These are phyloP conservation scores for Trichoderma koningii DNA, from an alignment of 2,329 filamentous ascomycete genomes.

Conservation along the genomic window DNA sequence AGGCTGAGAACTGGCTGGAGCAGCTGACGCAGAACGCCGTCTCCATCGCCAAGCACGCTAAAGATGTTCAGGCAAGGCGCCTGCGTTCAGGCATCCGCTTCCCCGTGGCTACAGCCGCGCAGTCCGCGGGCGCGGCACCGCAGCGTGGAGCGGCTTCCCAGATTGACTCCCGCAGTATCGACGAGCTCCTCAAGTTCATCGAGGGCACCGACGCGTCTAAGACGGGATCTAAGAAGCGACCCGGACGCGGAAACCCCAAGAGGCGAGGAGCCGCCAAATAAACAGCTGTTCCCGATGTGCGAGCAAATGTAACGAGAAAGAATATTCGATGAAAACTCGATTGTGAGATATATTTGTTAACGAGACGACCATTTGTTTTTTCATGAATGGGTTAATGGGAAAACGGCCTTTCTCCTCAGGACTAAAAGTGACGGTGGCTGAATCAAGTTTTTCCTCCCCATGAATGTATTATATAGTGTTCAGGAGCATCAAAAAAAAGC, in stretches of 20 bases:
- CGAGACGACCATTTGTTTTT: constrained; percentile 19
- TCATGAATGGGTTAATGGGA: constrained; percentile 15
- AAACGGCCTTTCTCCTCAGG: neutral
- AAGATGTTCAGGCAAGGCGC: constrained; percentile 76
- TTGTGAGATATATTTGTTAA: constrained; percentile 10
- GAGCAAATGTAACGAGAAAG: neutral
- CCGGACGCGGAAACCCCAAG: constrained; percentile 58
- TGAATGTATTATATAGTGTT: constrained; percentile 26
- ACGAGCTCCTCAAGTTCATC: constrained; percentile 92
- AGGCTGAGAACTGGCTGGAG: constrained; percentile 94
- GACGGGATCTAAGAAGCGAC: constrained; percentile 56
- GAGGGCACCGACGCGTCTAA: constrained; percentile 68
- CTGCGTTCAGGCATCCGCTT: constrained; percentile 71
- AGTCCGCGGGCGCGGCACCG: constrained; percentile 38
- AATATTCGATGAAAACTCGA: neutral
- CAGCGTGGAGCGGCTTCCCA: constrained; percentile 37
- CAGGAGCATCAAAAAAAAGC: neutral
- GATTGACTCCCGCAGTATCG: constrained; percentile 80
- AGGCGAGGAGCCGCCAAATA: constrained; percentile 44
- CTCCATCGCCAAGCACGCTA: constrained; percentile 88
- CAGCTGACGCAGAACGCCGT: constrained; percentile 96
- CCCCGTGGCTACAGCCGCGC: constrained; percentile 44
- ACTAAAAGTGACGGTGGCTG: neutral
- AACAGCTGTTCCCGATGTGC: constrained; percentile 6
- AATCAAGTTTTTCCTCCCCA: constrained; percentile 5